A percentile compares a stretch with the other conserved stretches of the same genome.
These are phyloP conservation scores for Lotus japonicus DNA, from an alignment of 306 rosid genomes.

Conservation along the genomic window DNA sequence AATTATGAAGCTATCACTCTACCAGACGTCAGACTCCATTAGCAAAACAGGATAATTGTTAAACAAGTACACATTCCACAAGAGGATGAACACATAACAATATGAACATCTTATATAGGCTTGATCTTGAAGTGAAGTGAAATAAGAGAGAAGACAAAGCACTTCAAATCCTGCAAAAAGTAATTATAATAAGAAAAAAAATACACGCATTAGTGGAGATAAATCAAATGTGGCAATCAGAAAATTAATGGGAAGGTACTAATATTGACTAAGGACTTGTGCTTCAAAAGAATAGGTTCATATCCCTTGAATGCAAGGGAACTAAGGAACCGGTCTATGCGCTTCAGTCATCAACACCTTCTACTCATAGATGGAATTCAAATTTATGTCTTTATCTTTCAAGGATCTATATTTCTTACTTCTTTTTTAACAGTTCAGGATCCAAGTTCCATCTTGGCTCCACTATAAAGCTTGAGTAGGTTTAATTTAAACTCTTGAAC, in stretches of 20 bases:
- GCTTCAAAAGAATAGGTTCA: too few relatives aligned
- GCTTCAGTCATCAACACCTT: too few relatives aligned
- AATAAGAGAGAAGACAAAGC: conserved; percentile 91
- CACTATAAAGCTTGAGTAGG: too few relatives aligned
- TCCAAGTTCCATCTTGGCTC: too few relatives aligned
- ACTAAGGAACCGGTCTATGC: too few relatives aligned
- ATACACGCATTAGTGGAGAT: neutral
- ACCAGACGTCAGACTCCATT: conserved; percentile 3
- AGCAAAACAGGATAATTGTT: neutral
- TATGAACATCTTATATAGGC: conserved; percentile 50
- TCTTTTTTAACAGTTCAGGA: too few relatives aligned
- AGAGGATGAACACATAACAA: conserved; percentile 8
- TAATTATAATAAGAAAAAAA: conserved; percentile 9
- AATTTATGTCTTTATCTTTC: too few relatives aligned
- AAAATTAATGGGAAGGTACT: neutral
- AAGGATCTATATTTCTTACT: too few relatives aligned
- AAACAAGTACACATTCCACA: conserved; percentile 5
- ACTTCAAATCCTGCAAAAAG: conserved; percentile 78
- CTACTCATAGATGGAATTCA: too few relatives aligned
- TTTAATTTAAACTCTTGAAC: too few relatives aligned
- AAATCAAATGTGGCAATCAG: neutral
- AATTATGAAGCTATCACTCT: neutral
- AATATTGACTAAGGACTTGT: neutral
- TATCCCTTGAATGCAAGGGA: too few relatives aligned
- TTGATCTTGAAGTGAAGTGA: conserved; percentile 98